Conservation (phyloP, 495 filamentous ascomycete species). For the Patellaria atrata region DNA sequence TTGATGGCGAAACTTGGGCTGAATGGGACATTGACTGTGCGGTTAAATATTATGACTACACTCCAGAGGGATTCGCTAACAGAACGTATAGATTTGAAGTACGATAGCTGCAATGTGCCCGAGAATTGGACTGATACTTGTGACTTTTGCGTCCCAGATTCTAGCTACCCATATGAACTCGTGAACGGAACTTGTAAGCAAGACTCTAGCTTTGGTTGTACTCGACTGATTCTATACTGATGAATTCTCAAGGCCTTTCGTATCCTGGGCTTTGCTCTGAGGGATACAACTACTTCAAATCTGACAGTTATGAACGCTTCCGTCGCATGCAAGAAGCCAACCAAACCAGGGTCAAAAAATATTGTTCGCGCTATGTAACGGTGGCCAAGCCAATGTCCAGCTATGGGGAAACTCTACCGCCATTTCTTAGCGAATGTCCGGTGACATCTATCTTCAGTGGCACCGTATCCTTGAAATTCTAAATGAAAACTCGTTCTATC, state of each 20-base stretch:
- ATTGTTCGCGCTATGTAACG: slow-evolving; percentile 51
- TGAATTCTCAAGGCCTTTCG: slow-evolving; percentile 30
- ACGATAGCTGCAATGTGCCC: slow-evolving; percentile 53
- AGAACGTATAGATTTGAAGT: slow-evolving; percentile 42
- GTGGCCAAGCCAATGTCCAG: slow-evolving; percentile 42
- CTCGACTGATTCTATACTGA: background rate
- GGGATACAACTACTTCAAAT: slow-evolving; percentile 38
- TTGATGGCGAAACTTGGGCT: slow-evolving; percentile 47
- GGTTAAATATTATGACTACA: slow-evolving; percentile 6
- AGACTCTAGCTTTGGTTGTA: background rate
- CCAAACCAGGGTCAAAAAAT: slow-evolving; percentile 39
- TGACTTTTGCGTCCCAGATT: slow-evolving; percentile 17
- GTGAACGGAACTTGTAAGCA: slow-evolving; percentile 16
- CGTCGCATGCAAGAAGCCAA: slow-evolving; percentile 47
- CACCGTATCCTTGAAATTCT: slow-evolving; percentile 35
- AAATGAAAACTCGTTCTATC: slow-evolving; percentile 36
- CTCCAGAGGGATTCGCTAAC: background rate
- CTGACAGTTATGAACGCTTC: slow-evolving; percentile 40
- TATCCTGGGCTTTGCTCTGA: slow-evolving; percentile 29
- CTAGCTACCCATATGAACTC: background rate
- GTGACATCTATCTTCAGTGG: slow-evolving; percentile 32
- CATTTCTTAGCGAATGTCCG: slow-evolving; percentile 41
- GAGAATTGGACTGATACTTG: slow-evolving; percentile 31
- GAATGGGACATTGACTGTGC: slow-evolving; percentile 52
- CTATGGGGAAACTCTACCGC: slow-evolving; percentile 37